These are phyloP conservation scores for Lactuca sativa DNA, from an alignment of 129 eudicot species.

Conservation along the genomic window DNA sequence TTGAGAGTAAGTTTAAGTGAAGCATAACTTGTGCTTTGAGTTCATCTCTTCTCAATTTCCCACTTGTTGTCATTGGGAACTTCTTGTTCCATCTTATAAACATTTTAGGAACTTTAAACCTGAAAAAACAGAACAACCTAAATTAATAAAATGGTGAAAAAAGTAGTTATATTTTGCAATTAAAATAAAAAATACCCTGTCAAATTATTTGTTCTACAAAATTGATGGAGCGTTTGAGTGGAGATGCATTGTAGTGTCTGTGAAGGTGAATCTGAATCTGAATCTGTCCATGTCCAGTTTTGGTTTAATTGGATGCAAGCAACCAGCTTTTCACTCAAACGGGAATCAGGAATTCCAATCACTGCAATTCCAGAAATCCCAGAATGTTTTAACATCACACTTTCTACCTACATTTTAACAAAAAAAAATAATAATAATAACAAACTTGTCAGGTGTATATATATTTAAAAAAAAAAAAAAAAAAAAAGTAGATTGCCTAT, in stretches of 20 bases:
- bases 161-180: too few species aligned
- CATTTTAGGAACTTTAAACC: conserved; percentile 78
- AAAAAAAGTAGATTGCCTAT: too few species aligned
- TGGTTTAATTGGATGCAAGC: conserved; percentile 62
- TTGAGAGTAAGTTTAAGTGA: conserved; percentile 33
- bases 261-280: conserved; percentile 9
- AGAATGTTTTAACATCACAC: conserved; percentile 65
- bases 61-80: conserved; percentile 73
- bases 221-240: conserved; percentile 51
- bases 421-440: not conserved
- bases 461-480: too few species aligned
- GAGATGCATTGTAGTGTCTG: conserved; percentile 35
- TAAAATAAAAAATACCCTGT: conserved; percentile 47
- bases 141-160: not conserved
- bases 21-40: conserved; percentile 53
- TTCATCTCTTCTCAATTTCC: conserved; percentile 79
- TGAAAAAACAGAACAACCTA: conserved; percentile 31
- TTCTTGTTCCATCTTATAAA: conserved; percentile 56
- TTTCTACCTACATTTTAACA: conserved; percentile 53
- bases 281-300: conserved; percentile 65
- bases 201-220: conserved; percentile 59
- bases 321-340: conserved; percentile 72
- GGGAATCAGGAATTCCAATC: conserved; percentile 69
- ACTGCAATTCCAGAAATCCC: conserved; percentile 56
- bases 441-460: not conserved